Evolutionary conservation across 768 basidiomycete genomes (phyloP).

Genomic region (Lepiota brunneoincarnata): DNA sequence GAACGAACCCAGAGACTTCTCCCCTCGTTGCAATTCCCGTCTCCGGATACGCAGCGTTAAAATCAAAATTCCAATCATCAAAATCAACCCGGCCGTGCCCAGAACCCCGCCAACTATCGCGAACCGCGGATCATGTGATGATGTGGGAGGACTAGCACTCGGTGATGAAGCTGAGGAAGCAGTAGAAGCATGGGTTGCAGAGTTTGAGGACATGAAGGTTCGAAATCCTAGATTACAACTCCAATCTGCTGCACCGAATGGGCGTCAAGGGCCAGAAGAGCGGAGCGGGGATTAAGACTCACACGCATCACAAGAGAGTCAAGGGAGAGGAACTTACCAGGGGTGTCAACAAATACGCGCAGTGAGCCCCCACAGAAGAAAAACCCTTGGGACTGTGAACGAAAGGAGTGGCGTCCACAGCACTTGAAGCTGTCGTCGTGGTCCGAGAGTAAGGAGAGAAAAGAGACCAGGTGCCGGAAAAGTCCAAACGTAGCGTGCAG

Average conservation of each 20-base stretch:
- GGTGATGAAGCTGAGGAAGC: conserved; percentile 12
- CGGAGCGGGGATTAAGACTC: neutral
- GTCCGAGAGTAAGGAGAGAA: conserved; percentile 1
- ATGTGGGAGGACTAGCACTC: neutral
- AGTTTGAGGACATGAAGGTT: conserved; percentile 9
- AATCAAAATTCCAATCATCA: conserved; percentile 28
- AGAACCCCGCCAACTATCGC: conserved; percentile 29
- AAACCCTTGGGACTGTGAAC: conserved; percentile 19
- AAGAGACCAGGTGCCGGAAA: neutral
- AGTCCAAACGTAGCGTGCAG: neutral
- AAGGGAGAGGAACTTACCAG: neutral
- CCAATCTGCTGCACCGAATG: neutral
- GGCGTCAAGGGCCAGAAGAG: neutral
- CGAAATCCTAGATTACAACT: conserved; percentile 1
- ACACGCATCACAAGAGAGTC: neutral
- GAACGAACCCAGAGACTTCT: conserved; percentile 22
- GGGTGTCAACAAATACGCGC: neutral
- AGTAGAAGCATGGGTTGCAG: conserved; percentile 13
- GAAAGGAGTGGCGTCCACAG: conserved; percentile 32
- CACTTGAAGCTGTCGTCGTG: conserved; percentile 3
- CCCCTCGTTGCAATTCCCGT: conserved; percentile 16
- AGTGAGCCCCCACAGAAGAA: neutral
- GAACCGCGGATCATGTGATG: conserved; percentile 26
- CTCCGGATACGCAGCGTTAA: conserved; percentile 32
- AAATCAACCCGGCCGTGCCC: conserved; percentile 24